Conservation (phyloP, 768 basidiomycete genomes). For the Amanita polypyramis region DNA sequence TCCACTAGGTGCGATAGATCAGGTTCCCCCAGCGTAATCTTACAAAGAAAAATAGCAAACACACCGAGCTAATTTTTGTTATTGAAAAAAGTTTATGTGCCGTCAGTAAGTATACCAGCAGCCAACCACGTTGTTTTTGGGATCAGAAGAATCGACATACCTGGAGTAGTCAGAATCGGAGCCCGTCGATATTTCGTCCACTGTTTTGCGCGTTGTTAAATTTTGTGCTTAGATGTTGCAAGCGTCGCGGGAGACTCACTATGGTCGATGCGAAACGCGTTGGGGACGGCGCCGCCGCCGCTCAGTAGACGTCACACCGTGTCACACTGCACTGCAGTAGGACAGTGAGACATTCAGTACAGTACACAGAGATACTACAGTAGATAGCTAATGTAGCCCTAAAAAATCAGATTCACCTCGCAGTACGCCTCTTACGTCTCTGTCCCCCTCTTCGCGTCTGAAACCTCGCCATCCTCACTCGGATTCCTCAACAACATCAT, state of each 20-base stretch:
- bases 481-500: slow-evolving; percentile 38
- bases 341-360: too few species aligned
- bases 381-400: neutral
- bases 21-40: slow-evolving; percentile 2
- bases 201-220: slow-evolving; percentile 22
- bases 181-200: slow-evolving; percentile 84
- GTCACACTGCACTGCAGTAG: neutral
- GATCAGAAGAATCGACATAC: slow-evolving; percentile 32
- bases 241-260: neutral
- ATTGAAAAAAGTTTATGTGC: too few species aligned
- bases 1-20: slow-evolving; percentile 60
- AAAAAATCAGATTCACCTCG: neutral
- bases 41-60: slow-evolving; percentile 6
- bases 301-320: neutral
- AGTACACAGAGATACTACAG: too few species aligned
- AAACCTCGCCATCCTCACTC: neutral
- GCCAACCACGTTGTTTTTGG: neutral
- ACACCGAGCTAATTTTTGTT: slow-evolving; percentile 30
- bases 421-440: slow-evolving; percentile 1
- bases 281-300: too few species aligned
- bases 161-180: slow-evolving; percentile 96
- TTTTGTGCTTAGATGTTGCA: neutral
- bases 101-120: slow-evolving; percentile 11
- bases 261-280: neutral
- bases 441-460: neutral